Base-by-base conservation (phyloP, 2,329 filamentous ascomycete genomes). In the Colletotrichum sp. region DNA sequence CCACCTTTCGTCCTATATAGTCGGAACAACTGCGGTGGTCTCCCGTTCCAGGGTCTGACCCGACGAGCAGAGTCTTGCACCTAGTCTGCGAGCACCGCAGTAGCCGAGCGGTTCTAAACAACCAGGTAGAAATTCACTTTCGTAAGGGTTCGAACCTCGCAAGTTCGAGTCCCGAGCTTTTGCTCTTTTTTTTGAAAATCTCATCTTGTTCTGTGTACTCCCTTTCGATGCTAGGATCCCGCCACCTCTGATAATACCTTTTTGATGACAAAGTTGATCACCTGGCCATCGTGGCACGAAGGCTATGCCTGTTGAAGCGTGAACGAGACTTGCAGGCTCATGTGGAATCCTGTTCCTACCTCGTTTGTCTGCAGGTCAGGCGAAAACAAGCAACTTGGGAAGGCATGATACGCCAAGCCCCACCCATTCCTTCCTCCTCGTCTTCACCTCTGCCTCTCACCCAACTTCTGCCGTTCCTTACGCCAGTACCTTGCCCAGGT, bases 361-460 rank as follows among this genome's bases (percentile, higher is more conserved):
- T 44, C 15, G 8, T 39, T 9, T 8, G 8, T n/a, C 8, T 39
- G 36, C 16, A 44, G 18, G 18, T 1, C 2, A n/a, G 18, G 39
- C 0, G 18, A 49, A n/a, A 0, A 0, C 18, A 49, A 12, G 16
- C 1, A n/a, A 6, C 0, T 49, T n/a, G 9, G 39, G 5, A 49
- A 49, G 39, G 39, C 0, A n/a, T 0, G 18, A n/a, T 0, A 7
- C 39, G 9, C 18, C 39, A 49, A 49, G 39, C 5, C 39, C 39
- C 18, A 49, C 39, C 39, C 9, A 0, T n/a, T 49, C 39, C 18
- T 49, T 49, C 39, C 39, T 49, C 10, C 30, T 5, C 30, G 30
- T 32, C 39, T 49, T 49, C 39, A 49, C 39, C 9, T 49, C 39
- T 49, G 39, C 39, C 18, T 49, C 5, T 49, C 18, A n/a, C 9